A percentile compares a stretch with the other conserved stretches of the same genome.
Evolutionary conservation across 257 asterid genomes (phyloP).

Genomic region (Leonotis leonurus): DNA sequence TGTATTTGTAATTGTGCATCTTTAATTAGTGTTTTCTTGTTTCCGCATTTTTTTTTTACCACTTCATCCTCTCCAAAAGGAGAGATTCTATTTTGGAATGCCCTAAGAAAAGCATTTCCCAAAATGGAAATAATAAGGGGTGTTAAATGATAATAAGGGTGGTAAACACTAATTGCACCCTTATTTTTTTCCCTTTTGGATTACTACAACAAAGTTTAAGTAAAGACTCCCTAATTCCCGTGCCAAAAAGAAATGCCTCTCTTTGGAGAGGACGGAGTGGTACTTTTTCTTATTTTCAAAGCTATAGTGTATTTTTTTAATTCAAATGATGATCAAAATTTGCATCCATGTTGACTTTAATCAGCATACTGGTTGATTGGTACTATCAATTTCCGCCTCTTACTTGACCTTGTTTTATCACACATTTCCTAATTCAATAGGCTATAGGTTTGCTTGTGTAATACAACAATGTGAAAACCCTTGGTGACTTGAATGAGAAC

Average conservation of each 20-base stretch:
- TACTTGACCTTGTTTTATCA: neutral
- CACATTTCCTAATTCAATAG: neutral
- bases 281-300: too few relatives aligned
- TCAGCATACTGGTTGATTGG: neutral
- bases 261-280: too few relatives aligned
- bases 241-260: too few relatives aligned
- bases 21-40: neutral
- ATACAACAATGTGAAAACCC: neutral
- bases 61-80: conserved; percentile 3
- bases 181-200: too few relatives aligned
- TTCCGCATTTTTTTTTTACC: neutral
- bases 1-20: neutral
- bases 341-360: neutral
- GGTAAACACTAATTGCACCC: too few relatives aligned
- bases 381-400: neutral
- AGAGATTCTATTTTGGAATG: too few relatives aligned
- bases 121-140: too few relatives aligned
- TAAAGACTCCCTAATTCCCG: too few relatives aligned
- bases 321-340: neutral
- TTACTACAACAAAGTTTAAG: too few relatives aligned
- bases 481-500: too few relatives aligned
- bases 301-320: neutral
- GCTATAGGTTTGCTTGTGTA: neutral
- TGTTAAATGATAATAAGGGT: too few relatives aligned
- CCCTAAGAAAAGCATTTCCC: too few relatives aligned